Percentiles rank a stretch among this genome's conserved stretches.
Evolutionary conservation across 73 alveolate species (phyloP).

Genomic region (Blepharisma stoltei): DNA sequence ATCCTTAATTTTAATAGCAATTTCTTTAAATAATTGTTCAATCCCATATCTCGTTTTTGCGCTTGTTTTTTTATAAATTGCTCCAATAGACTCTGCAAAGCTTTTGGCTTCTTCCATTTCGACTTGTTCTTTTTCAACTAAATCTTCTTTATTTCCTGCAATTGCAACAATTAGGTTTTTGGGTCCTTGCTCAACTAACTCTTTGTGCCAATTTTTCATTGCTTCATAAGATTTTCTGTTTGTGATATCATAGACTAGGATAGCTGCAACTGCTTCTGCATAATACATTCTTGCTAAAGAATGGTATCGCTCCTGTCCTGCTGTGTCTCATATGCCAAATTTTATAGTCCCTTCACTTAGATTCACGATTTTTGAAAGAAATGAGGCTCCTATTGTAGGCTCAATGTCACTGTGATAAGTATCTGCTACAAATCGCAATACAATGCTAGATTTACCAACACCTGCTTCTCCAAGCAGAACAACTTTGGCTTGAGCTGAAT

Average conservation of each 20-base stretch:
- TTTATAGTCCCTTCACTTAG: not conserved
- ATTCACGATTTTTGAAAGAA: not conserved
- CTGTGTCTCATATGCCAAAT: constrained; percentile 46
- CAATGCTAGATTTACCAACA: constrained; percentile 82
- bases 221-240: constrained; percentile 33
- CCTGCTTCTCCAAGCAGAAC: constrained; percentile 74
- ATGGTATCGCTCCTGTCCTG: constrained; percentile 51
- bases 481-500: constrained; percentile 33
- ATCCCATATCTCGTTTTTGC: too few species aligned
- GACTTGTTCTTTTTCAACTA: constrained; percentile 50
- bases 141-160: constrained; percentile 71
- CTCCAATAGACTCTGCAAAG: too few species aligned
- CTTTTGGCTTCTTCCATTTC: too few species aligned
- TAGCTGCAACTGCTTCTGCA: constrained; percentile 39
- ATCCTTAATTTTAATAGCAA: too few species aligned
- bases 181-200: constrained; percentile 58
- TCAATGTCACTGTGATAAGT: constrained; percentile 15
- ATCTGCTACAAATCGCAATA: constrained; percentile 65
- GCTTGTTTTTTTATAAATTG: too few species aligned
- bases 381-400: constrained; percentile 64
- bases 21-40: too few species aligned
- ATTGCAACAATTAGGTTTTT: constrained; percentile 48
- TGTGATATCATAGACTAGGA: constrained; percentile 51
- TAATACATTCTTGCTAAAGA: constrained; percentile 35
- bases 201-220: constrained; percentile 55